Percentiles rank a stretch among this genome's conserved stretches.
phyloP scores from a whole-genome alignment of 2,329 filamentous ascomycete genomes.

The Fusarium albidum region DNA sequence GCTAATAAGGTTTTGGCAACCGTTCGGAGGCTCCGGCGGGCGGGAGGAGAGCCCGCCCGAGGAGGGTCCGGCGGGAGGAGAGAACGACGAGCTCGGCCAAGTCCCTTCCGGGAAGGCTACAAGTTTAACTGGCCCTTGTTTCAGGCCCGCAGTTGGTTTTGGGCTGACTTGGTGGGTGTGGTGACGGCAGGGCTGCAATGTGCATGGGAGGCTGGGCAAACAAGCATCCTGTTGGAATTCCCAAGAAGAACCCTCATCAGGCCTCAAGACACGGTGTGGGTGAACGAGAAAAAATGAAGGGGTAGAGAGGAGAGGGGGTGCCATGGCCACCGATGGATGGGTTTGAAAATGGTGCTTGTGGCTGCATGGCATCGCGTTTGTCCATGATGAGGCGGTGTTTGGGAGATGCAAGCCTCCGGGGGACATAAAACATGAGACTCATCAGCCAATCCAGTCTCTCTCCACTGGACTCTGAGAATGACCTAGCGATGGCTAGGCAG shows the following conservation, averaged over 20 bases:
- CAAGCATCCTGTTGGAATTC: slow-evolving; percentile 22
- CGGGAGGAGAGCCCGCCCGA: slow-evolving; percentile 33
- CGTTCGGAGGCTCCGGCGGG: slow-evolving; percentile 31
- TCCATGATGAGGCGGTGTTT: background rate
- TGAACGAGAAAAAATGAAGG: background rate
- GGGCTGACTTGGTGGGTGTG: slow-evolving; percentile 7
- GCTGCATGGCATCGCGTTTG: slow-evolving; percentile 1
- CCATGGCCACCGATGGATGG: slow-evolving; percentile 1
- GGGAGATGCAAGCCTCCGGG: no score
- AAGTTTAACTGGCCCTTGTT: background rate
- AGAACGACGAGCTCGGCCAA: background rate
- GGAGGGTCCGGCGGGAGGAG: slow-evolving; percentile 27
- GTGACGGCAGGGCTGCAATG: background rate
- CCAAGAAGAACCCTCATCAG: slow-evolving; percentile 8
- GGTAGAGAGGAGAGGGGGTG: slow-evolving; percentile 5
- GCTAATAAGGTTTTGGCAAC: slow-evolving; percentile 33
- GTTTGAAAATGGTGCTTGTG: slow-evolving; percentile 1
- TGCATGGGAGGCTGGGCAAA: slow-evolving; percentile 3
- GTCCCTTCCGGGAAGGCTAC: background rate
- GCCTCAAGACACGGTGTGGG: slow-evolving; percentile 6
- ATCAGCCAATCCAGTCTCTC: no score
- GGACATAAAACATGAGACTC: no score
- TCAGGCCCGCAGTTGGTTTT: no score
- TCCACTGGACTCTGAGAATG: no score
- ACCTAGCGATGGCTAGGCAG: no score